phyloP scores from a whole-genome alignment of 495 filamentous ascomycete species.

The Daldinia vernicosa region DNA sequence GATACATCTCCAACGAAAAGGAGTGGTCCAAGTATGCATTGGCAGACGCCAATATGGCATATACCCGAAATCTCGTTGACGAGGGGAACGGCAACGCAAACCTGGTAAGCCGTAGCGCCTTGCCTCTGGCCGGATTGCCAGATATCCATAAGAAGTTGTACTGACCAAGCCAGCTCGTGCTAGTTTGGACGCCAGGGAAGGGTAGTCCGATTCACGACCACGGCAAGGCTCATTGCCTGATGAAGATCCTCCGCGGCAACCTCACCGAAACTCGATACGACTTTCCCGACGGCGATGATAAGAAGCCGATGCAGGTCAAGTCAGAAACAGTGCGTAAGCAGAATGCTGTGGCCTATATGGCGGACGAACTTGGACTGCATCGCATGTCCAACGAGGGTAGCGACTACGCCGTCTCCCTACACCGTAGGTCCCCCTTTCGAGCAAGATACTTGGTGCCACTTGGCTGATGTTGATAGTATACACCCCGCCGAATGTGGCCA shows the following conservation, averaged over 20 bases:
- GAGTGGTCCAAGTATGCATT: conserved; percentile 81
- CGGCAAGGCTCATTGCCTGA: conserved; percentile 79
- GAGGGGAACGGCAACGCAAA: conserved; percentile 93
- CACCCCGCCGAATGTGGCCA: conserved; percentile 87
- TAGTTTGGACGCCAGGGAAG: conserved; percentile 95
- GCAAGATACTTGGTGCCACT: conserved; percentile 21
- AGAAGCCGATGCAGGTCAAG: conserved; percentile 61
- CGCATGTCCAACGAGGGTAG: conserved; percentile 78
- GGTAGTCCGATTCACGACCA: conserved; percentile 88
- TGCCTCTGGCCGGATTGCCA: background rate
- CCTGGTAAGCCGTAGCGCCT: conserved; percentile 64
- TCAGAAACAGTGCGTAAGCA: conserved; percentile 63
- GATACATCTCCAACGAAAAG: conserved; percentile 68
- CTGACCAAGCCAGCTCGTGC: conserved; percentile 67
- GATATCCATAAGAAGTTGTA: background rate
- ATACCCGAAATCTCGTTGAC: conserved; percentile 90
- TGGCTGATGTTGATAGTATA: conserved; percentile 68
- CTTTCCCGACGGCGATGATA: conserved; percentile 68
- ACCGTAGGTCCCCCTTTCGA: conserved; percentile 65
- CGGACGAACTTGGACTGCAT: conserved; percentile 86
- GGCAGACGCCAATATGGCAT: conserved; percentile 68
- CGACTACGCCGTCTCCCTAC: conserved; percentile 83
- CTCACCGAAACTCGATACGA: conserved; percentile 82
- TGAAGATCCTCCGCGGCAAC: conserved; percentile 76
- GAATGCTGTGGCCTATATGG: conserved; percentile 84